phyloP scores from a whole-genome alignment of 2,329 filamentous ascomycete species.

The Fusarium decemcellulare region DNA sequence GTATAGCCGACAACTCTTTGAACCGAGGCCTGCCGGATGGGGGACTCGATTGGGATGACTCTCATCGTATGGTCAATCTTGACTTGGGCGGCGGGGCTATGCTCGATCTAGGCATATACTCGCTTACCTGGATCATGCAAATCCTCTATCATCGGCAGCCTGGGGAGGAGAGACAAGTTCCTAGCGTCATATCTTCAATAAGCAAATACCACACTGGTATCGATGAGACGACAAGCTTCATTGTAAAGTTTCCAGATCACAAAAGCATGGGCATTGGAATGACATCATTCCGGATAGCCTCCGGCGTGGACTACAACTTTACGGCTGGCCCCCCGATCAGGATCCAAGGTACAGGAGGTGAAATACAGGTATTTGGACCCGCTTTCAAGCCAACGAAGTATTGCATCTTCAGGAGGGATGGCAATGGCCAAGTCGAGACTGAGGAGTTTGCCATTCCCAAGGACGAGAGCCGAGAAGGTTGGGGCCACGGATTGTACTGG shows the following conservation, averaged over 20 bases:
- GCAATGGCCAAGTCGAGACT: slow-evolving; percentile 64
- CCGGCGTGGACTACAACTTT: slow-evolving; percentile 73
- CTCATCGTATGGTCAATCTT: slow-evolving; percentile 84
- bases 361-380: slow-evolving; percentile 84
- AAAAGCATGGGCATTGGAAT: slow-evolving; percentile 80
- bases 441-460: slow-evolving; percentile 64
- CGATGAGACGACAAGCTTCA: slow-evolving; percentile 83
- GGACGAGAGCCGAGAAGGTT: slow-evolving; percentile 51
- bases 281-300: slow-evolving; percentile 73
- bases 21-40: slow-evolving; percentile 70
- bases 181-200: slow-evolving; percentile 77
- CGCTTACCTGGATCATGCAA: slow-evolving; percentile 92
- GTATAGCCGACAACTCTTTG: slow-evolving; percentile 71
- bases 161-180: slow-evolving; percentile 75
- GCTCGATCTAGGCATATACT: slow-evolving; percentile 90
- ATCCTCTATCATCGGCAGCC: slow-evolving; percentile 86
- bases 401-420: slow-evolving; percentile 70
- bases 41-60: slow-evolving; percentile 69
- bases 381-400: slow-evolving; percentile 79
- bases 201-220: slow-evolving; percentile 81
- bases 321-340: slow-evolving; percentile 77
- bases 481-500: slow-evolving; percentile 90
- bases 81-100: slow-evolving; percentile 87
- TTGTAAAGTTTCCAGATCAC: slow-evolving; percentile 80
- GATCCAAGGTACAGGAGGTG: slow-evolving; percentile 85